Evolutionary conservation across 2,329 filamentous ascomycete species (phyloP).

Genomic region (Chaetomium globosum): DNA sequence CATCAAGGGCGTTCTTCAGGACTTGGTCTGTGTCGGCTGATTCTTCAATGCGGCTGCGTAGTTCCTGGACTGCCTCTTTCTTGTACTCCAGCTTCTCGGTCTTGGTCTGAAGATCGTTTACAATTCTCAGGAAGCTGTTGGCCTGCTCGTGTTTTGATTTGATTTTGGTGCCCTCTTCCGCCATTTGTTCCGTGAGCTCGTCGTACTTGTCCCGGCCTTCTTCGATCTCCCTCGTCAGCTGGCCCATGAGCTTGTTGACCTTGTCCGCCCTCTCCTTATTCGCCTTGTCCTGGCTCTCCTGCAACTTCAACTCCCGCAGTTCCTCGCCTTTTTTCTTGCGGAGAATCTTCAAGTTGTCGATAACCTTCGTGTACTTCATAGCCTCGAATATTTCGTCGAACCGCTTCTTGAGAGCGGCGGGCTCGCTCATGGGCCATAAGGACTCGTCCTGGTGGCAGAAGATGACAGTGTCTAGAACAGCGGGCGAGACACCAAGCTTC

Average conservation of each 20-base stretch:
- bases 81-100: constrained; percentile 72
- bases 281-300: constrained; percentile 75
- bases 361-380: constrained; percentile 93
- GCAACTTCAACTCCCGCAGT: constrained; percentile 70
- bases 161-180: constrained; percentile 53
- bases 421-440: constrained; percentile 93
- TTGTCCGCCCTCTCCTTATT: constrained; percentile 84
- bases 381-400: constrained; percentile 99
- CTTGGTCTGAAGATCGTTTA: constrained; percentile 76
- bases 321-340: constrained; percentile 81
- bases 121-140: constrained; percentile 71
- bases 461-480: constrained; percentile 90
- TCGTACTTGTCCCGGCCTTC: constrained; percentile 60
- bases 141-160: constrained; percentile 72
- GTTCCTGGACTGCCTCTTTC: constrained; percentile 68
- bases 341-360: constrained; percentile 88
- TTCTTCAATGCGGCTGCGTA: constrained; percentile 73
- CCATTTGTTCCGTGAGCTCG: constrained; percentile 61
- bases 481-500: constrained; percentile 84
- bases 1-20: constrained; percentile 69
- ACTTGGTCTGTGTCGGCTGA: constrained; percentile 77
- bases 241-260: constrained; percentile 63
- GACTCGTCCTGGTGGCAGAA: constrained; percentile 99
- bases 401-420: constrained; percentile 80
- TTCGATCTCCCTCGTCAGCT: constrained; percentile 67